phyloP scores from a whole-genome alignment of 2,329 filamentous ascomycete species.

The Aspergillus proliferans region DNA sequence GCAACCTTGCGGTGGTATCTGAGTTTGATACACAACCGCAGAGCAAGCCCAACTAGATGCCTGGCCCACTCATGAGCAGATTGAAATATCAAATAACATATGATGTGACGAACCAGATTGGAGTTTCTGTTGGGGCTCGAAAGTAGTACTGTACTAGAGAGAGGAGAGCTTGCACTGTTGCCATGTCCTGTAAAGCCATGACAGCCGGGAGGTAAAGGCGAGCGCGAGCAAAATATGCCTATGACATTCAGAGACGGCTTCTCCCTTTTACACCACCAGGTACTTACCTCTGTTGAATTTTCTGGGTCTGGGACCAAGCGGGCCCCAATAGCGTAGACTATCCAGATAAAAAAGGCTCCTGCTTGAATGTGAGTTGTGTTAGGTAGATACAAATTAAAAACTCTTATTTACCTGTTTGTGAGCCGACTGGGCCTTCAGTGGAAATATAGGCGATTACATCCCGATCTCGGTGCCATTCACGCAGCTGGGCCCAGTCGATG shows the following conservation, averaged over 20 bases:
- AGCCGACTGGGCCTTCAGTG: slow-evolving; percentile 1
- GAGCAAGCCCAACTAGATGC: slow-evolving; percentile 10
- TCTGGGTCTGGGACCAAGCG: slow-evolving; percentile 12
- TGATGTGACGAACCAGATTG: slow-evolving; percentile 7
- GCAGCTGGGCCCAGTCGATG: slow-evolving; percentile 13
- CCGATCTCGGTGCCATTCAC: slow-evolving; percentile 14
- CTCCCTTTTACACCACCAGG: background rate
- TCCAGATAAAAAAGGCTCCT: slow-evolving; percentile 15
- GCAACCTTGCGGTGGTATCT: slow-evolving; percentile 10
- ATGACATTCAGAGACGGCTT: background rate
- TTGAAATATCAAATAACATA: background rate
- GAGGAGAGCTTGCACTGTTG: slow-evolving; percentile 13
- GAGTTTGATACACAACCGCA: slow-evolving; percentile 13
- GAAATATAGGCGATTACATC: slow-evolving; percentile 6
- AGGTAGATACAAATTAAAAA: background rate
- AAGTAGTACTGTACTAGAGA: slow-evolving; percentile 13
- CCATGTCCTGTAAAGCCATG: slow-evolving; percentile 9
- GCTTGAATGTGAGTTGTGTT: background rate
- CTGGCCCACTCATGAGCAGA: slow-evolving; percentile 2
- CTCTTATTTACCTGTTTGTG: slow-evolving; percentile 4
- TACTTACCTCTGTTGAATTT: slow-evolving; percentile 9
- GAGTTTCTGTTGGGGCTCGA: slow-evolving; percentile 10
- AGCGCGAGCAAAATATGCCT: slow-evolving; percentile 15
- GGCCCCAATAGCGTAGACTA: slow-evolving; percentile 14
- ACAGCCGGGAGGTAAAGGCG: slow-evolving; percentile 12